Evolutionary conservation across 257 asterid genomes (phyloP).

Genomic region (Leonotis leonurus): DNA sequence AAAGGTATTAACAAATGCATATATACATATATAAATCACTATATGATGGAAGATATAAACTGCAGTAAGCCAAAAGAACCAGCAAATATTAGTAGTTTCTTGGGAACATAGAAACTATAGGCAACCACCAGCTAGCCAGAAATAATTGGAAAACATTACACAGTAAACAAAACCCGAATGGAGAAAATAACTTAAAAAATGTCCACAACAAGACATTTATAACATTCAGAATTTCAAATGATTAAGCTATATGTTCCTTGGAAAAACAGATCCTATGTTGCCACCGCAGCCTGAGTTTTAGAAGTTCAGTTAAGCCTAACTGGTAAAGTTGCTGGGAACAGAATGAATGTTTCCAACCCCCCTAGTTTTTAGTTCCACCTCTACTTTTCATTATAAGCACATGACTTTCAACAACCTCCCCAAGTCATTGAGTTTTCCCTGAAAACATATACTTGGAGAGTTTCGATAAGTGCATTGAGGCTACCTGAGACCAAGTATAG

Average conservation of each 20-base stretch:
- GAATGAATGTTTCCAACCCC: background rate
- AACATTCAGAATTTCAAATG: background rate
- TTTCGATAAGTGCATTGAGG: no score
- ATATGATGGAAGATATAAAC: slow-evolving; percentile 9
- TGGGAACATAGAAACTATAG: no score
- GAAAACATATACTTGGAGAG: no score
- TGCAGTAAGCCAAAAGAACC: background rate
- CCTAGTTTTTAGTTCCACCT: background rate
- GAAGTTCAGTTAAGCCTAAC: background rate
- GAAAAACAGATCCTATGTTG: background rate
- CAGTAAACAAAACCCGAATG: background rate
- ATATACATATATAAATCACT: slow-evolving; percentile 1
- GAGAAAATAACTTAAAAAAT: background rate
- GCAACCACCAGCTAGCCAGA: no score
- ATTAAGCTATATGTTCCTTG: background rate
- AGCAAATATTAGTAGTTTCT: slow-evolving; percentile 2
- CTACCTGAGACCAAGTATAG: no score
- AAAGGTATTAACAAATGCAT: background rate
- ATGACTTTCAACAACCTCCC: no score
- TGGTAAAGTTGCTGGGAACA: background rate
- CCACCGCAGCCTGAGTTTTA: background rate
- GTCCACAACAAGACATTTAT: background rate
- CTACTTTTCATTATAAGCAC: no score
- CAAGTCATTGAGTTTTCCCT: no score
- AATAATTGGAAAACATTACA: background rate